Conservation (phyloP, 768 basidiomycete species). For the Vishniacozyma victoriae region DNA sequence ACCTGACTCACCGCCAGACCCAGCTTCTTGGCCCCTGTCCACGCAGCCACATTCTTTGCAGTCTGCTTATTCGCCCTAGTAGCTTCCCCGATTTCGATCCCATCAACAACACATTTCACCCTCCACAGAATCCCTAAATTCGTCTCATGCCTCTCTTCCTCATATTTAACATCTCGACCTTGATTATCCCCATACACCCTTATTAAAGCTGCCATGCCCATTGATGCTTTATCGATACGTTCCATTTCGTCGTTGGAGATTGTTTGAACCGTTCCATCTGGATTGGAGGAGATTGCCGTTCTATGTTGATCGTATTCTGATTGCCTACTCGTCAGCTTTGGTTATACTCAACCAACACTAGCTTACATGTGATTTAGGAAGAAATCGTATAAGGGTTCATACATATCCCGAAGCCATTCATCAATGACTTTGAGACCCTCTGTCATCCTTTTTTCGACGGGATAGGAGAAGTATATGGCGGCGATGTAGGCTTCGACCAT, state of each 20-base stretch:
- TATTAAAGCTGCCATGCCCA: constrained; percentile 29
- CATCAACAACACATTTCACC: constrained; percentile 25
- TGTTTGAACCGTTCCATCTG: constrained; percentile 12
- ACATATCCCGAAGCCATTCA: constrained; percentile 40
- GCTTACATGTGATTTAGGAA: constrained; percentile 36
- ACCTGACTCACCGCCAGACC: constrained; percentile 31
- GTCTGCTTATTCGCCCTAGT: constrained; percentile 28
- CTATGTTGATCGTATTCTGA: constrained; percentile 33
- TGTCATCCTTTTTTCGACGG: constrained; percentile 10
- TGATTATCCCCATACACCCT: constrained; percentile 12
- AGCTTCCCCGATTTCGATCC: constrained; percentile 28
- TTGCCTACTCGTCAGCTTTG: constrained; percentile 3
- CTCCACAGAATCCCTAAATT: constrained; percentile 32
- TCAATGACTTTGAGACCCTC: constrained; percentile 25
- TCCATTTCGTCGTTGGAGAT: constrained; percentile 21
- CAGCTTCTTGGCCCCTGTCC: constrained; percentile 31
- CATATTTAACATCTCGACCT: constrained; percentile 21
- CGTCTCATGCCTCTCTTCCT: constrained; percentile 28
- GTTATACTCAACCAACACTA: not conserved
- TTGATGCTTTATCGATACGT: constrained; percentile 13
- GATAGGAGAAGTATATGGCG: constrained; percentile 35
- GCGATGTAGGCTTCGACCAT: constrained; percentile 43
- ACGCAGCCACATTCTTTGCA: constrained; percentile 37
- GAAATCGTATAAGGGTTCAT: constrained; percentile 38
- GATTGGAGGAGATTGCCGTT: constrained; percentile 12